Percentiles rank a stretch among this genome's conserved stretches.
Conservation (phyloP, 2,329 filamentous ascomycete species). For the Periconia sp. region DNA sequence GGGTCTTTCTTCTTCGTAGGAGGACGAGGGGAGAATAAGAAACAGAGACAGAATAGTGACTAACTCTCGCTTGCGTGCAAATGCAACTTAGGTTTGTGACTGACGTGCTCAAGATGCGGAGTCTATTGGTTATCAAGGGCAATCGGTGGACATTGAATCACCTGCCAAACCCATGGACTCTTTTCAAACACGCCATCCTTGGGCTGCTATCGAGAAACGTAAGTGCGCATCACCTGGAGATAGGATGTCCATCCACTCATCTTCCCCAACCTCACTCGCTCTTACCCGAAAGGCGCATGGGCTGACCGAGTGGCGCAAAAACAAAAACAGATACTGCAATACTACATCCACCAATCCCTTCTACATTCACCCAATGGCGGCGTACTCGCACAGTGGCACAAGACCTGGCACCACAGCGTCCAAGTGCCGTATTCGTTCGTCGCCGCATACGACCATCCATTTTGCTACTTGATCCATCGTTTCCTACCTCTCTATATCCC, state of each 20-base stretch:
- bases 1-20: too few species aligned
- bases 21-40: background rate
- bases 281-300: background rate
- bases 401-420: conserved; percentile 61
- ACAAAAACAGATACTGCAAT: conserved; percentile 60
- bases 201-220: conserved; percentile 62
- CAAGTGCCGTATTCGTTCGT: conserved; percentile 62
- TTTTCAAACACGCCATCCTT: conserved; percentile 57
- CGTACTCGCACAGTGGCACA: conserved; percentile 45
- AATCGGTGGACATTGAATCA: conserved; percentile 62
- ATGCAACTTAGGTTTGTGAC: conserved; percentile 45
- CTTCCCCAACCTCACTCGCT: background rate
- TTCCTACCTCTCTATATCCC: conserved; percentile 69
- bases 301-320: background rate
- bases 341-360: conserved; percentile 71
- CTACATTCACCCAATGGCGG: conserved; percentile 58
- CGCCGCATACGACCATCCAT: conserved; percentile 69
- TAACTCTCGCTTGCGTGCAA: background rate
- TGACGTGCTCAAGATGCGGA: conserved; percentile 54
- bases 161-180: conserved; percentile 64
- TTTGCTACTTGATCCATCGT: conserved; percentile 63
- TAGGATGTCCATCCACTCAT: background rate
- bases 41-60: background rate
- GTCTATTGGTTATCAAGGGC: conserved; percentile 60
- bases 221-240: conserved; percentile 18